phyloP scores from a whole-genome alignment of 768 basidiomycete species.

The Hericium alpestre region DNA sequence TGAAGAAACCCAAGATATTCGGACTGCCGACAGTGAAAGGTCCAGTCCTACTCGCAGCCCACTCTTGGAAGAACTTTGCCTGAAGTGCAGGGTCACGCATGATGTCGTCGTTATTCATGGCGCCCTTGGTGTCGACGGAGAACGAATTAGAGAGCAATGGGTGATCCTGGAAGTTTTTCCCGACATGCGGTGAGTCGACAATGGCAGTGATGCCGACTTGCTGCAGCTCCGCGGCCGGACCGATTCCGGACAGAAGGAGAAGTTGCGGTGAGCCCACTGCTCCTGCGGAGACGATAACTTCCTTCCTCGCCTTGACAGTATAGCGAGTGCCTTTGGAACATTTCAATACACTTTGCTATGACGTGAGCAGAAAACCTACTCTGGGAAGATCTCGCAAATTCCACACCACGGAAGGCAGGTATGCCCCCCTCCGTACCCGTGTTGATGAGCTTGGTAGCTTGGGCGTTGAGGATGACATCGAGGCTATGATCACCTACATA shows the following conservation, averaged over 20 bases:
- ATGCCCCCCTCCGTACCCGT: neutral
- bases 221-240: constrained; percentile 18
- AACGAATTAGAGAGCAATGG: neutral
- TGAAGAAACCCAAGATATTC: neutral
- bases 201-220: constrained; percentile 20
- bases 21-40: neutral
- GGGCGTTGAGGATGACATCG: constrained; percentile 6
- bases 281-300: constrained; percentile 2
- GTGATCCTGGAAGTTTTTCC: constrained; percentile 27
- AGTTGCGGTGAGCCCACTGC: neutral
- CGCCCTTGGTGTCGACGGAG: constrained; percentile 2
- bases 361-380: neutral
- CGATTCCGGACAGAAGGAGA: constrained; percentile 25
- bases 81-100: constrained; percentile 4
- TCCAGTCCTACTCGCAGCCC: constrained; percentile 7
- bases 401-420: constrained; percentile 3
- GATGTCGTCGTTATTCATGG: constrained; percentile 3
- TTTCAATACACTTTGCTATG: neutral
- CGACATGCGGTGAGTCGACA: constrained; percentile 26
- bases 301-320: neutral
- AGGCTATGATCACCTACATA: neutral
- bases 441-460: constrained; percentile 10
- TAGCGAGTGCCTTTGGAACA: neutral
- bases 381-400: neutral
- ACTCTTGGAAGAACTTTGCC: constrained; percentile 1